Percentiles rank a stretch among this genome's conserved stretches.
These are phyloP conservation scores for Globisporangium nodosum DNA, from an alignment of 352 stramenopile genomes.

Conservation along the genomic window DNA sequence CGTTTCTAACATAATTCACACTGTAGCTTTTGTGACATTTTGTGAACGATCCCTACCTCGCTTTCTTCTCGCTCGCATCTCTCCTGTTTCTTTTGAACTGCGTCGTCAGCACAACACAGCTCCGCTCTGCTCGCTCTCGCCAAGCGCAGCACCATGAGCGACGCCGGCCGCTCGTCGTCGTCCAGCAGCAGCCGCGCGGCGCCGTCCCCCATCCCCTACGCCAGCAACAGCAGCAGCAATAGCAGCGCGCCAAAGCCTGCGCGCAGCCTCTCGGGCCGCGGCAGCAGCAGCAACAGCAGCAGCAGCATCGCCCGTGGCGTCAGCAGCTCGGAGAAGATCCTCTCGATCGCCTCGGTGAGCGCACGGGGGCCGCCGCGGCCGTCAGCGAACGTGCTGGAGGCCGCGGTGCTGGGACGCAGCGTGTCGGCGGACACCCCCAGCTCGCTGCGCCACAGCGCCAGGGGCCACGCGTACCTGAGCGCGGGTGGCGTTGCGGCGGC, in stretches of 20 bases:
- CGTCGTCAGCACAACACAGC: too few relatives aligned
- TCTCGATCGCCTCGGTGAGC: not conserved
- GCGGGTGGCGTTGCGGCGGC: slow-evolving; percentile 19
- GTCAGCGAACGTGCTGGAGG: slow-evolving; percentile 21
- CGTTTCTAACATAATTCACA: too few relatives aligned
- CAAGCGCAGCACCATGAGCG: slow-evolving; percentile 7
- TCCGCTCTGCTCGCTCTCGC: not conserved
- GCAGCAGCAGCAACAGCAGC: not conserved
- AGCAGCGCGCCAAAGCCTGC: not conserved
- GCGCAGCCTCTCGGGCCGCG: not conserved
- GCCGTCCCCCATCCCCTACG: slow-evolving; percentile 2
- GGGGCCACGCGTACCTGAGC: slow-evolving; percentile 19
- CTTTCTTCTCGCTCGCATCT: too few relatives aligned
- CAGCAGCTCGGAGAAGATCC: not conserved
- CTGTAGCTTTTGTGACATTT: too few relatives aligned
- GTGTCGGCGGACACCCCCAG: slow-evolving; percentile 23
- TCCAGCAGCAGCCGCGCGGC: not conserved
- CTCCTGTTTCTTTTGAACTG: too few relatives aligned
- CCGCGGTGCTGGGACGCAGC: slow-evolving; percentile 25
- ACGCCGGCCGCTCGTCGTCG: slow-evolving; percentile 7
- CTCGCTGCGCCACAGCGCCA: slow-evolving; percentile 24
- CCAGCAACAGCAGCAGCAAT: not conserved
- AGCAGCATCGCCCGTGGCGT: not conserved
- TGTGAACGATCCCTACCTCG: too few relatives aligned
- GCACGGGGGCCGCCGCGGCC: slow-evolving; percentile 2